These are phyloP conservation scores for Russula earlei DNA, from an alignment of 768 basidiomycete genomes.

Conservation along the genomic window DNA sequence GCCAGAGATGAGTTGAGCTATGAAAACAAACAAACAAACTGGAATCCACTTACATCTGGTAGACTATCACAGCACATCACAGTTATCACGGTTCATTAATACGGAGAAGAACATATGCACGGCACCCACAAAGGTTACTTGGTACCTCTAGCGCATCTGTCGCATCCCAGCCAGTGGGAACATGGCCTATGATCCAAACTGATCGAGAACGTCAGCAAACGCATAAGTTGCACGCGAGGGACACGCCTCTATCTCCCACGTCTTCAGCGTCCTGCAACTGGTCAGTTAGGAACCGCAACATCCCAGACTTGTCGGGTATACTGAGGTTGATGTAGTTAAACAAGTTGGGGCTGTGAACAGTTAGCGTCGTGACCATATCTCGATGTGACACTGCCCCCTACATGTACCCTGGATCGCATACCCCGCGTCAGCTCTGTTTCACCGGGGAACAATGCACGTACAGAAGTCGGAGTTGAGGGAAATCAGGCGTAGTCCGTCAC, in stretches of 20 bases:
- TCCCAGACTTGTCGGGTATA: slow-evolving; percentile 59
- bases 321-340: slow-evolving; percentile 74
- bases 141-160: slow-evolving; percentile 53
- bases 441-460: slow-evolving; percentile 28
- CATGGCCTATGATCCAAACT: slow-evolving; percentile 50
- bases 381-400: slow-evolving; percentile 17
- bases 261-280: slow-evolving; percentile 75
- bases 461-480: slow-evolving; percentile 72
- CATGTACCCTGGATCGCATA: slow-evolving; percentile 19
- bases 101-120: not conserved
- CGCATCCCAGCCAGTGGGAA: slow-evolving; percentile 62
- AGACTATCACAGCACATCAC: slow-evolving; percentile 27
- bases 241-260: slow-evolving; percentile 53
- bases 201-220: slow-evolving; percentile 15
- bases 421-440: not conserved
- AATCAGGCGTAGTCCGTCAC: slow-evolving; percentile 60
- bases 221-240: not conserved
- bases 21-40: not conserved
- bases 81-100: too few relatives aligned
- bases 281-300: slow-evolving; percentile 69
- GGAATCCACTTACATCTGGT: slow-evolving; percentile 36
- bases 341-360: slow-evolving; percentile 43
- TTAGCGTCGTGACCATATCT: not conserved
- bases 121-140: slow-evolving; percentile 54
- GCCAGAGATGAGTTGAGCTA: not conserved